Conservation (phyloP, 2,329 filamentous ascomycete genomes). For the Penicillium italicum region DNA sequence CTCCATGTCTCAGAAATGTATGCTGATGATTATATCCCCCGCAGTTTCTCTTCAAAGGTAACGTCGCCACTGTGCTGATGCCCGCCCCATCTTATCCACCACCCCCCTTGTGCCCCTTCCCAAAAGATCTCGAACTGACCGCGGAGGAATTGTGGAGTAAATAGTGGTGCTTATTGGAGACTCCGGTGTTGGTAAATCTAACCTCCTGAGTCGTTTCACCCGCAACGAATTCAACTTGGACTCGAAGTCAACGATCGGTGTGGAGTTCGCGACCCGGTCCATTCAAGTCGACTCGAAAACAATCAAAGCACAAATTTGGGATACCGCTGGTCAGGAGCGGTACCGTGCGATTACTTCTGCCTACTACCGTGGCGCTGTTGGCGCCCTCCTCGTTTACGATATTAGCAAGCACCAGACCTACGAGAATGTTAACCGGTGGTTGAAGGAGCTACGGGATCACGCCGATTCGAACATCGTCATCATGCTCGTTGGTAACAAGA, state of each 20-base stretch:
- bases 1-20: constrained; percentile 11
- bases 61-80: constrained; percentile 27
- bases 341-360: constrained; percentile 99
- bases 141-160: constrained; percentile 14
- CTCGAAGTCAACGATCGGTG: constrained; percentile 98
- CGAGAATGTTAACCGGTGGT: constrained; percentile 97
- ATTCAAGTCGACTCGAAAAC: constrained; percentile 99
- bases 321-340: constrained; percentile 97
- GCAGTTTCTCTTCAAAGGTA: constrained; percentile 99
- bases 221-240: constrained; percentile 99
- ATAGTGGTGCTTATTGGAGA: constrained; percentile 97
- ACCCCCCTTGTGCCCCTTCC: constrained; percentile 4
- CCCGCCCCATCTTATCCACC: constrained; percentile 19
- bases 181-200: constrained; percentile 99
- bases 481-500: constrained; percentile 99
- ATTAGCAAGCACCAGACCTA: constrained; percentile 99
- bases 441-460: constrained; percentile 97
- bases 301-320: constrained; percentile 99
- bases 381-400: constrained; percentile 96
- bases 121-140: constrained; percentile 17
- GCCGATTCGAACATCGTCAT: constrained; percentile 99
- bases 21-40: constrained; percentile 30
- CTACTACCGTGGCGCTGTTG: constrained; percentile 97
- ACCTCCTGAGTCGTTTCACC: constrained; percentile 98
- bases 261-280: constrained; percentile 97